Evolutionary conservation across 2,329 filamentous ascomycete genomes (phyloP), one percentile per base, ranked within the genome.

Genomic region (Atkinsonella hypoxylon): DNA sequence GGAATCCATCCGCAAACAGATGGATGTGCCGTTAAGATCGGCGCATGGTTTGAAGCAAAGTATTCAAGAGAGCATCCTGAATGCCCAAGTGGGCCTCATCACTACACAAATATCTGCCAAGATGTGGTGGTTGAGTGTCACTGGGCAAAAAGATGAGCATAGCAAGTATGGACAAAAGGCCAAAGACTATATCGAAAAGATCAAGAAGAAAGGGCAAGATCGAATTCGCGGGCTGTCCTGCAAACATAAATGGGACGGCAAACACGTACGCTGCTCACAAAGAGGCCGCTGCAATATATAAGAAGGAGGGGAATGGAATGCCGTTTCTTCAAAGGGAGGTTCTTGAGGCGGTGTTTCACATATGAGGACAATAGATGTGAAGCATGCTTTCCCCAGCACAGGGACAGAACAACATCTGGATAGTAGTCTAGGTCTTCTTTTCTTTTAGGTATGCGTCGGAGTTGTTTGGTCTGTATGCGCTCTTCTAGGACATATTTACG

Each of bases 71-170:
- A 31, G 45, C 9, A 31, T 51, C 2, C 39, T 51, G 15, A 42
- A 48, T 45, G 48, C 45, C 22, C 63, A 72, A 26, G 61, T 78
- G 5, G 63, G 66, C 1, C 55, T 82, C 10, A 63, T 81, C 30
- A 70, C 70, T 39, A 75, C 78, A 13, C 79, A 80, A 58, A 67
- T 83, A 26, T 67, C 67, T 42, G 78, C 79, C 13, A 78, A 74
- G 61, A 67, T 81, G 32, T 70, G 74, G 65, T 82, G 77, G 77
- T 64, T 82, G 47, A 75, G 71, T 60, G 47, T 78, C 32, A 75
- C 71, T 47, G 75, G 76, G 18, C 74, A 72, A 56, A 61, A 58
- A 2, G 67, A 72, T 15, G 74, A 78, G 56, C 66, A 72, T 48
- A 60, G 66, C 3, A 65, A 64, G 2, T 80, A 79, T 54, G 57